phyloP scores from a whole-genome alignment of 2,329 filamentous ascomycete genomes.

The Scolecobasidium constrictum region DNA sequence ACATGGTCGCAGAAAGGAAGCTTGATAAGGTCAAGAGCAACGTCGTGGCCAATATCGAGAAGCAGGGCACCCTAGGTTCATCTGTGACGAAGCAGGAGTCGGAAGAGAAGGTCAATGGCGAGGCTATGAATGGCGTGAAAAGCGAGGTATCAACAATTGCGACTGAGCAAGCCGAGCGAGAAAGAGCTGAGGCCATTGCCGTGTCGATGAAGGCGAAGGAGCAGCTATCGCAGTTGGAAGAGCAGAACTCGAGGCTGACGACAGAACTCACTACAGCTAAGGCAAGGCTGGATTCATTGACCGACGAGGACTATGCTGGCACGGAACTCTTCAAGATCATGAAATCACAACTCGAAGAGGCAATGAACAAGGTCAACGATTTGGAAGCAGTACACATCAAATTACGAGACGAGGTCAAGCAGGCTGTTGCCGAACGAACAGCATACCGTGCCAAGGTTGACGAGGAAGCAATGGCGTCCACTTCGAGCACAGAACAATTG shows the following conservation, averaged over 20 bases:
- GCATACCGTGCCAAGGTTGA: slow-evolving; percentile 73
- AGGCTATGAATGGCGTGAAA: slow-evolving; percentile 40
- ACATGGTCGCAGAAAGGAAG: slow-evolving; percentile 92
- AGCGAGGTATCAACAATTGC: slow-evolving; percentile 43
- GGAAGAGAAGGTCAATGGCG: slow-evolving; percentile 8
- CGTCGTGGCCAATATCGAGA: slow-evolving; percentile 69
- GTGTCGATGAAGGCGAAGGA: slow-evolving; percentile 75
- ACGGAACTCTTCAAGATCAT: slow-evolving; percentile 91
- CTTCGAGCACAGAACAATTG: slow-evolving; percentile 71
- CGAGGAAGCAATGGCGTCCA: slow-evolving; percentile 61
- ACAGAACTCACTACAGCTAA: slow-evolving; percentile 71
- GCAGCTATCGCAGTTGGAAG: slow-evolving; percentile 68
- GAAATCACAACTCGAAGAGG: slow-evolving; percentile 81
- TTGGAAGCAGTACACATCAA: slow-evolving; percentile 81
- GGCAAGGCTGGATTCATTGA: slow-evolving; percentile 50
- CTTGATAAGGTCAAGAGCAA: slow-evolving; percentile 80
- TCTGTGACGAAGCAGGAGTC: slow-evolving; percentile 2
- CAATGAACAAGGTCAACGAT: slow-evolving; percentile 84
- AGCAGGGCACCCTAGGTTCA: slow-evolving; percentile 2
- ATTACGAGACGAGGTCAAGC: slow-evolving; percentile 74
- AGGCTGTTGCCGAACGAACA: slow-evolving; percentile 73
- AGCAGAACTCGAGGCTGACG: slow-evolving; percentile 63
- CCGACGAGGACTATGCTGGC: slow-evolving; percentile 87
- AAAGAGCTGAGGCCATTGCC: slow-evolving; percentile 67
- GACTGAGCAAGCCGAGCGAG: slow-evolving; percentile 58